Evolutionary conservation across 768 basidiomycete genomes (phyloP).

Genomic region (Auricularia heimuer): DNA sequence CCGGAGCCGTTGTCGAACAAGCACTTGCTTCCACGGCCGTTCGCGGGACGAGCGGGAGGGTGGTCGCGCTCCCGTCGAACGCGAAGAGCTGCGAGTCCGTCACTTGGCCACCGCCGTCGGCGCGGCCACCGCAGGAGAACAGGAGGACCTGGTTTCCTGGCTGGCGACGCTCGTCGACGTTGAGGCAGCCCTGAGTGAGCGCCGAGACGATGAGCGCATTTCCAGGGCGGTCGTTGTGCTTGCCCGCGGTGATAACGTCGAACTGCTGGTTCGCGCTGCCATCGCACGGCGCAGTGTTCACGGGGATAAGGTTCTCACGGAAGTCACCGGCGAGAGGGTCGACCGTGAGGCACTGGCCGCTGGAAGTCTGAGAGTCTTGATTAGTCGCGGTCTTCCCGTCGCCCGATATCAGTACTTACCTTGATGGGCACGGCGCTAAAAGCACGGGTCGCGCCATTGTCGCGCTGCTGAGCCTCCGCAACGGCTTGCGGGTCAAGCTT

Average conservation of each 20-base stretch:
- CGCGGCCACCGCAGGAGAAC: constrained; percentile 8
- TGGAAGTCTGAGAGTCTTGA: neutral
- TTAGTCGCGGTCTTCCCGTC: neutral
- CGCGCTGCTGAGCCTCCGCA: constrained; percentile 5
- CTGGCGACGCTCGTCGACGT: constrained; percentile 5
- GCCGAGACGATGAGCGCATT: constrained; percentile 1
- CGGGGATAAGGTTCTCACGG: constrained; percentile 4
- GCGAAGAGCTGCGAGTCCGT: constrained; percentile 8
- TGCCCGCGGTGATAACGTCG: constrained; percentile 7
- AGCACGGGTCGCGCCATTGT: constrained; percentile 6
- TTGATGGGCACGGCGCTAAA: constrained; percentile 6
- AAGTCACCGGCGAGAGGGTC: constrained; percentile 7
- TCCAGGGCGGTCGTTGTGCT: constrained; percentile 5
- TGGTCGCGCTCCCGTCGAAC: neutral
- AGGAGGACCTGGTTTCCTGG: constrained; percentile 8
- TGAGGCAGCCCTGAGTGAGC: constrained; percentile 6
- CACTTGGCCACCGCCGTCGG: constrained; percentile 4
- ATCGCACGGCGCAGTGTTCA: constrained; percentile 3
- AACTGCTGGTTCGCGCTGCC: neutral
- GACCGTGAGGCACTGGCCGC: constrained; percentile 4
- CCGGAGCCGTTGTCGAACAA: neutral
- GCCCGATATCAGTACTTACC: neutral
- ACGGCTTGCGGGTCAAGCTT: constrained; percentile 1
- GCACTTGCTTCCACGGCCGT: neutral
- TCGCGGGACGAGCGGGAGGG: neutral